phyloP scores from a whole-genome alignment of 2,329 filamentous ascomycete species.

The Madurella fahalii region DNA sequence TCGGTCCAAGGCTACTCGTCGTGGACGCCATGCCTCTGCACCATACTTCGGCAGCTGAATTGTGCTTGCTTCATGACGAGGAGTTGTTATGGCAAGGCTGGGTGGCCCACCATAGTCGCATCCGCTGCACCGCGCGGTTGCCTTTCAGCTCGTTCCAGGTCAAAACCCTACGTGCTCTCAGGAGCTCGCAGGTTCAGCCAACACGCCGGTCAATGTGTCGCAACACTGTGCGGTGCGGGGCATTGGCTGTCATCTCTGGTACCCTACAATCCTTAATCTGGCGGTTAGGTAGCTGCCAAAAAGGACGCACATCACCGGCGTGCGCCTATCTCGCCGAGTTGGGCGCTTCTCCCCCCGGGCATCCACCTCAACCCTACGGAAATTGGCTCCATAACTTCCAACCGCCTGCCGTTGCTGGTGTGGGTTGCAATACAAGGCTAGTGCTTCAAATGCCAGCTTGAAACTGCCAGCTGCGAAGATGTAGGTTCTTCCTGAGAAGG shows the following conservation, averaged over 20 bases:
- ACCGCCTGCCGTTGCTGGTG: neutral
- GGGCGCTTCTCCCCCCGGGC: neutral
- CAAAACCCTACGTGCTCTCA: neutral
- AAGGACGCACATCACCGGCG: neutral
- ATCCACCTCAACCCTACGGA: slow-evolving; percentile 18
- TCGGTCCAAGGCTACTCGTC: neutral
- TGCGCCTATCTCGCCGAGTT: neutral
- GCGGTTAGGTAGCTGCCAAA: slow-evolving; percentile 3
- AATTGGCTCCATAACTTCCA: slow-evolving; percentile 8
- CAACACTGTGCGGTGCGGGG: slow-evolving; percentile 5
- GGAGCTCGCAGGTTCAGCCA: neutral
- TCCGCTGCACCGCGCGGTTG: no score
- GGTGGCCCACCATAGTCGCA: no score
- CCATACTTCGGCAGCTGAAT: no score
- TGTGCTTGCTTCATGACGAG: no score
- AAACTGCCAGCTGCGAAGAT: neutral
- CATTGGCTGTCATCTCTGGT: neutral
- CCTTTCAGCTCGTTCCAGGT: no score
- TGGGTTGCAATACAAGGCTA: neutral
- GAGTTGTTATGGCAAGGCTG: no score
- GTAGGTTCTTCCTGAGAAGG: neutral
- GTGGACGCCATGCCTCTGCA: no score
- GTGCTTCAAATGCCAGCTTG: neutral
- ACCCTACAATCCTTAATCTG: slow-evolving; percentile 15
- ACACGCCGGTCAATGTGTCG: neutral